Evolutionary conservation across 305 asterid species (phyloP).

Genomic region (Fraxinus greggii): DNA sequence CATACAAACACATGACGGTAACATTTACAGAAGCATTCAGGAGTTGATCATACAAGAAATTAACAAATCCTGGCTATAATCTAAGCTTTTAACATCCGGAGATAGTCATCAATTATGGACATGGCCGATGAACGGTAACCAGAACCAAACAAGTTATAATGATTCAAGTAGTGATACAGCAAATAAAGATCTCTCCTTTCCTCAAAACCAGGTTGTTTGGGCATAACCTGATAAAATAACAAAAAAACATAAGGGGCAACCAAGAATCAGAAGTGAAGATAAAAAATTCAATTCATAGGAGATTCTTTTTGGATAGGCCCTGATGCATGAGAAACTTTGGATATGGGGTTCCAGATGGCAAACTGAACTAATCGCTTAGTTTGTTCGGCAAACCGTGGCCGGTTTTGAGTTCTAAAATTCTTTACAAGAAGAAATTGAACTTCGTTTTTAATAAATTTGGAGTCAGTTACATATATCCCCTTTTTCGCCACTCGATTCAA

Average conservation of each 20-base stretch:
- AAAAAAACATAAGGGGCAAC: conserved; percentile 1
- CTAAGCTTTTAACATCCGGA: conserved; percentile 57
- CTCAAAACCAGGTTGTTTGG: conserved; percentile 73
- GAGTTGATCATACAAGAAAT: not conserved
- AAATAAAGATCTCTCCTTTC: conserved; percentile 70
- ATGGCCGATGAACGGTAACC: conserved; percentile 80
- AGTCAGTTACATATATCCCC: not conserved
- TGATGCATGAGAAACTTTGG: not conserved
- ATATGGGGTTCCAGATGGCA: not conserved
- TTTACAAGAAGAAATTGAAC: not conserved
- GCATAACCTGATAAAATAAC: conserved; percentile 66
- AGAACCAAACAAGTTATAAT: conserved; percentile 90
- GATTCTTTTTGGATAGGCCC: not conserved
- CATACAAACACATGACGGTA: not conserved
- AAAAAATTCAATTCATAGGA: not conserved
- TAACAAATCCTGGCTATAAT: not conserved
- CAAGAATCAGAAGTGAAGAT: not conserved
- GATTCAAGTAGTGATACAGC: conserved; percentile 91
- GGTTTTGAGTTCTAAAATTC: not conserved
- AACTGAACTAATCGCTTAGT: not conserved
- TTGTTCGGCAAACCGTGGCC: not conserved
- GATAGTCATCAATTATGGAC: conserved; percentile 78
- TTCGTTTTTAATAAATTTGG: not conserved
- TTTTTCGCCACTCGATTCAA: not conserved
- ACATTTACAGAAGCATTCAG: conserved; percentile 5